Base-by-base conservation (phyloP, 192 early-diverging fungal genomes). In the Umbelopsis sp. region DNA sequence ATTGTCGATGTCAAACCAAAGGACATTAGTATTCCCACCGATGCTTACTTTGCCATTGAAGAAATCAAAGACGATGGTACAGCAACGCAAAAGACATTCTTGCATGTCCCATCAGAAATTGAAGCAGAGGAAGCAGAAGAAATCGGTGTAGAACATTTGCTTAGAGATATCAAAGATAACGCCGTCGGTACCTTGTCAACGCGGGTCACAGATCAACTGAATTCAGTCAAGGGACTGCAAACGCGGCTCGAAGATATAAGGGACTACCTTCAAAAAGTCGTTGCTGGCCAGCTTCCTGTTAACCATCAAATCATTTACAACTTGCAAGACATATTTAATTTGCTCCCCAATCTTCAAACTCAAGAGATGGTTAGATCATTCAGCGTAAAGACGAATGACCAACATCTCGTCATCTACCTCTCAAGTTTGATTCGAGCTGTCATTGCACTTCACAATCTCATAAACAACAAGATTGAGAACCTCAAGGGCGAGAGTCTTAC, bases 41-140 rank as follows among this genome's bases (percentile, higher is more conserved):
- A 97, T 77, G 96, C 97, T 12, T 99, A 99, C 79, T 97, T 94
- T 87, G 91, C 97, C 1, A 93, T 98, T 24, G 98, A 98, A 74
- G 96, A 99, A 74, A 93, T 99, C 69, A 95, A 98, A 71, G 97
- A 98, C 87, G 98, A 99, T 76, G 98, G 98, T 49, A 98, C 95
- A 34, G 91, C 95, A 4, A 95, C 96, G 6, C 97, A 96, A 41
- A 93, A 94, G 78, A 98, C 98, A 5, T 99, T 99, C 84, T 90
- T 94, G 77, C 96, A 99, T 77, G 91, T 98, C 24, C 94, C 93
- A 2, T 96, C 95, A 14, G 88, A 92, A 56, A 97, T 99, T 71
- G 97, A 96, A 44, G 98, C 98, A 5, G 98, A 99, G 79, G 98
- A 99, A 82, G 94, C 97, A n/a, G 98, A 99, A 84, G 98, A 99